A percentile compares a stretch with the other conserved stretches of the same genome.
These are phyloP conservation scores for Tetraselmis chui DNA, from an alignment of 139 green algal genomes.

Conservation along the genomic window DNA sequence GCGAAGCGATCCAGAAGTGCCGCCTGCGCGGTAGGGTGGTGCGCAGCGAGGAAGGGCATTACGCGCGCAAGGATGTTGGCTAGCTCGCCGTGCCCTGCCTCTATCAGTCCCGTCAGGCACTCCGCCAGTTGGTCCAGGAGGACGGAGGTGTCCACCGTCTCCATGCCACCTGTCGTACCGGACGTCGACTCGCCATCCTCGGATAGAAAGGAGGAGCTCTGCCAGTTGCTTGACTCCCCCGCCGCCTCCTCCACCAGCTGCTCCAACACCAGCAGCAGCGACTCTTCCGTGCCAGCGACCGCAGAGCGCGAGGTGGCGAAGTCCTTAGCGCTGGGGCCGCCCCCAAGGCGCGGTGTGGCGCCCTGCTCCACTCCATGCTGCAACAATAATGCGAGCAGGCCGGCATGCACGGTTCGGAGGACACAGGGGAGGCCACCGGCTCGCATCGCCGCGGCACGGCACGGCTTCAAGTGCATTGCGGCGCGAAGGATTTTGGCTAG, in stretches of 20 bases:
- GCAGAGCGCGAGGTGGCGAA: background rate
- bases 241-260: conserved; percentile 16
- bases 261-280: conserved; percentile 34
- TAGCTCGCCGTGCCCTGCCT: background rate
- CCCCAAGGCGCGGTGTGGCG: background rate
- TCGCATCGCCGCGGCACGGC: background rate
- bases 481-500: background rate
- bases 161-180: background rate
- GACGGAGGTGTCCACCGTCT: background rate
- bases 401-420: background rate
- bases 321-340: background rate
- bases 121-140: background rate
- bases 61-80: conserved; percentile 34
- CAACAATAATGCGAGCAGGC: background rate
- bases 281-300: background rate
- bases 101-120: background rate
- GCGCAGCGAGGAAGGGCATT: conserved; percentile 43
- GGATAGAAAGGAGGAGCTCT: background rate
- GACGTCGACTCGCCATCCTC: background rate
- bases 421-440: background rate
- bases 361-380: background rate
- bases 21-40: conserved; percentile 38
- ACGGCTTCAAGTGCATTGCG: background rate
- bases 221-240: background rate
- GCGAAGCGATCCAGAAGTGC: conserved; percentile 43